Evolutionary conservation across 2,329 filamentous ascomycete species (phyloP).

Genomic region (Arthrobotrys conoides): DNA sequence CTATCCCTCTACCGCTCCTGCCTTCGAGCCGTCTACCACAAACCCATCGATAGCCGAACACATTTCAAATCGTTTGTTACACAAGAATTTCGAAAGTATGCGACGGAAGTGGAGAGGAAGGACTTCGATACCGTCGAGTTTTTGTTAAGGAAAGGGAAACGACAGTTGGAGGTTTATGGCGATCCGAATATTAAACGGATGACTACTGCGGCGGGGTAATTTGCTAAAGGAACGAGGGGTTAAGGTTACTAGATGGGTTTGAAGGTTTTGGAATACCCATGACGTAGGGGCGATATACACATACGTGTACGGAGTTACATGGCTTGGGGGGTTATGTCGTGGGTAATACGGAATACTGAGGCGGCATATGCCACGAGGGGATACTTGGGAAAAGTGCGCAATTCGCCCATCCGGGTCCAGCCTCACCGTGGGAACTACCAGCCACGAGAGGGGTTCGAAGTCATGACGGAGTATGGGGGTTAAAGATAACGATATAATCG

Average conservation of each 20-base stretch:
- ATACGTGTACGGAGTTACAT: no score
- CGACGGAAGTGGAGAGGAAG: constrained; percentile 78
- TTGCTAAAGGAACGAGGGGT: not conserved
- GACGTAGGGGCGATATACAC: not conserved
- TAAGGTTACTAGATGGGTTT: not conserved
- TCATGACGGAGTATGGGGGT: not conserved
- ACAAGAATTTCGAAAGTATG: constrained; percentile 81
- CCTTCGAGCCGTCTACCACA: constrained; percentile 83
- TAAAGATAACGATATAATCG: constrained; percentile 20
- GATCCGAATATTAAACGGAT: constrained; percentile 85
- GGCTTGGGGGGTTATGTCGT: not conserved
- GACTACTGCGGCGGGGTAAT: constrained; percentile 27
- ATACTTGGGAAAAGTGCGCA: constrained; percentile 14
- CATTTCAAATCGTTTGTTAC: constrained; percentile 68
- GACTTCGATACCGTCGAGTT: constrained; percentile 91
- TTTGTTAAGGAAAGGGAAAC: constrained; percentile 82
- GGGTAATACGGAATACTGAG: not conserved
- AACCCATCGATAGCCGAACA: constrained; percentile 76
- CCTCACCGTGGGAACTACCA: constrained; percentile 18
- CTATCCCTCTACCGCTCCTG: constrained; percentile 88
- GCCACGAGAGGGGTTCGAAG: constrained; percentile 29
- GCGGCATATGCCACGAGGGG: constrained; percentile 13
- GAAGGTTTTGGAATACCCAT: not conserved
- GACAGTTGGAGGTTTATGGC: constrained; percentile 86
- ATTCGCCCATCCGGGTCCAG: constrained; percentile 29